phyloP scores from a whole-genome alignment of 2,329 filamentous ascomycete genomes.

The Purpureocillium takamizusanense region DNA sequence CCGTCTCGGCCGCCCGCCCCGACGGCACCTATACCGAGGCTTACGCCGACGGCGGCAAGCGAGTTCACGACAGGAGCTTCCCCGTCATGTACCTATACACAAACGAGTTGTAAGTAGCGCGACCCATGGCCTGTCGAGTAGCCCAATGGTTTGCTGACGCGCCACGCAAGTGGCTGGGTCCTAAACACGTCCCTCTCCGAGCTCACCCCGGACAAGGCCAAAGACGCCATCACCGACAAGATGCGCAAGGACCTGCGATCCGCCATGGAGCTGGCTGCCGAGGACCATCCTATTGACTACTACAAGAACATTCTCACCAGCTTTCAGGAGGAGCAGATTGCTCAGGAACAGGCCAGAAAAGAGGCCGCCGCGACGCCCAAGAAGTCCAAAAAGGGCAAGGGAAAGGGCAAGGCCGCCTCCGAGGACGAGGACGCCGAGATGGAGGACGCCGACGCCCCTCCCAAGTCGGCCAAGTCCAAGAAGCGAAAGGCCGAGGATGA shows the following conservation, averaged over 20 bases:
- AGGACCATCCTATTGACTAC: slow-evolving; percentile 67
- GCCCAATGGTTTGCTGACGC: slow-evolving; percentile 6
- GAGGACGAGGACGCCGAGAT: slow-evolving; percentile 53
- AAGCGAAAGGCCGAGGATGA: slow-evolving; percentile 87
- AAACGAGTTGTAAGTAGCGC: slow-evolving; percentile 83
- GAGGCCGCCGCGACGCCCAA: slow-evolving; percentile 31
- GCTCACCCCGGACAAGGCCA: slow-evolving; percentile 65
- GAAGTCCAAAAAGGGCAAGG: slow-evolving; percentile 35
- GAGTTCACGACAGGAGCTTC: slow-evolving; percentile 75
- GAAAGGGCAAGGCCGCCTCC: slow-evolving; percentile 41
- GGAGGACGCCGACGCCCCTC: slow-evolving; percentile 48
- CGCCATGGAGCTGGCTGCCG: slow-evolving; percentile 72
- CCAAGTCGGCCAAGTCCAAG: slow-evolving; percentile 54
- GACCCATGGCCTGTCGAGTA: background rate
- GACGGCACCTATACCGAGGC: slow-evolving; percentile 86
- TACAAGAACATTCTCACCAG: slow-evolving; percentile 75
- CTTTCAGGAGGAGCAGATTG: slow-evolving; percentile 56
- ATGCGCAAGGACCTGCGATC: slow-evolving; percentile 69
- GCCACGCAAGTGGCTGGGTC: slow-evolving; percentile 68
- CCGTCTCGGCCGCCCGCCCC: slow-evolving; percentile 69
- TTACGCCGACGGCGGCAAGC: slow-evolving; percentile 81
- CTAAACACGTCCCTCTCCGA: slow-evolving; percentile 74
- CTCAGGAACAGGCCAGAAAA: slow-evolving; percentile 39
- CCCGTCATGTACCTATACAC: slow-evolving; percentile 92
- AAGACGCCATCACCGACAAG: slow-evolving; percentile 62